phyloP scores from a whole-genome alignment of 352 stramenopile species.

The Pythium oligandrum region DNA sequence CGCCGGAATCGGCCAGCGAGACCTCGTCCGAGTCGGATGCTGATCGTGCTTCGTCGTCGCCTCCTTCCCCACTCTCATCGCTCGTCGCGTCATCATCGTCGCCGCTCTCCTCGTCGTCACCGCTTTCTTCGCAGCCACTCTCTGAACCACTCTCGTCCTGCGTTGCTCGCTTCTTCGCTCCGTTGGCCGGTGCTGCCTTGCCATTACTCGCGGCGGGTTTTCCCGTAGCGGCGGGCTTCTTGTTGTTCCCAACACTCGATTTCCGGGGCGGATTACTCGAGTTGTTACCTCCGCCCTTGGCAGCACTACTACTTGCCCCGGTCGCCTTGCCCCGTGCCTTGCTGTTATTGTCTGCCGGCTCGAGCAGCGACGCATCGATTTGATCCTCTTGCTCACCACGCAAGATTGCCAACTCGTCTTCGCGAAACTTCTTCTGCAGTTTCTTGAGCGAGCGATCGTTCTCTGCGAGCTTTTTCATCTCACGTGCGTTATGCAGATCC shows the following conservation, averaged over 20 bases:
- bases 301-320: conserved; percentile 25
- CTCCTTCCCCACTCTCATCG: conserved; percentile 35
- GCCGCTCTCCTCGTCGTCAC: conserved; percentile 35
- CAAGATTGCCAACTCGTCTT: conserved; percentile 88
- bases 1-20: conserved; percentile 73
- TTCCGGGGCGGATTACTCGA: neutral
- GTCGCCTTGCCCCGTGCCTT: conserved; percentile 27
- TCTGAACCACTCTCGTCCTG: conserved; percentile 43
- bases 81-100: conserved; percentile 45
- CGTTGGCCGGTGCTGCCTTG: conserved; percentile 8
- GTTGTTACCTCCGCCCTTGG: no score
- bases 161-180: neutral
- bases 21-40: conserved; percentile 78
- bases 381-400: conserved; percentile 84
- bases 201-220: neutral
- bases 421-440: conserved; percentile 90
- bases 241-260: conserved; percentile 12
- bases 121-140: conserved; percentile 23
- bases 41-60: conserved; percentile 10
- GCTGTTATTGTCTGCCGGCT: conserved; percentile 29
- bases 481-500: conserved; percentile 80
- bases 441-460: conserved; percentile 89
- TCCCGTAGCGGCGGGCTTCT: conserved; percentile 10
- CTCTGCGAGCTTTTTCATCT: conserved; percentile 86
- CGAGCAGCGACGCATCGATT: conserved; percentile 55